Evolutionary conservation across 225 moss, liverwort and hornwort genomes (phyloP).

Genomic region (Polytrichum commune): DNA sequence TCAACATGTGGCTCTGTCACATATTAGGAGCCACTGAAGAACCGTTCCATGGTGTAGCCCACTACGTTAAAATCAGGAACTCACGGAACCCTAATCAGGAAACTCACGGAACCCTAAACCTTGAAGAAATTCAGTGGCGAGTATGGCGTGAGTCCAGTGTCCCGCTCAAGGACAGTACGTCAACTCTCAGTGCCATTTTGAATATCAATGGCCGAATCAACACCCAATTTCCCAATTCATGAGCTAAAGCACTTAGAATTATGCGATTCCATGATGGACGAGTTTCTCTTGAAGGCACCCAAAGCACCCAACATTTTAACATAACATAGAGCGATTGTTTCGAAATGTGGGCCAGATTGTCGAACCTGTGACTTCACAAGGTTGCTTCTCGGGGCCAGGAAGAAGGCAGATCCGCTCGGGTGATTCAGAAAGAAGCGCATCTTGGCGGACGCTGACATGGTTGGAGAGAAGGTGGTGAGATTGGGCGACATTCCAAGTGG

Average conservation of each 20-base stretch:
- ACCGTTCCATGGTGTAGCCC: no score
- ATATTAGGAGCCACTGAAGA: no score
- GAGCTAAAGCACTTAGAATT: neutral
- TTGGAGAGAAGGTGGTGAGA: slow-evolving; percentile 5
- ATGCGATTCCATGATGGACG: no score
- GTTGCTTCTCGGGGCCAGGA: slow-evolving; percentile 45
- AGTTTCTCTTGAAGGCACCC: neutral
- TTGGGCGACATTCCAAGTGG: slow-evolving; percentile 31
- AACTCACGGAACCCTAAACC: no score
- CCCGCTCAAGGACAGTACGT: no score
- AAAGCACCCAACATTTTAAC: neutral
- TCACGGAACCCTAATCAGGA: no score
- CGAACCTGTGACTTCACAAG: slow-evolving; percentile 50
- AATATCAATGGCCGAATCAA: no score
- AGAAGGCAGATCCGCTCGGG: slow-evolving; percentile 25
- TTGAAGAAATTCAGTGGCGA: no score
- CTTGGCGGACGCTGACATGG: slow-evolving; percentile 26
- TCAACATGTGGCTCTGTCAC: no score
- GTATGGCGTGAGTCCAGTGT: no score
- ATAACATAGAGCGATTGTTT: neutral
- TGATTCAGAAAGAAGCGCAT: slow-evolving; percentile 9
- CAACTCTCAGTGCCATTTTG: no score
- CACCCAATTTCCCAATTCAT: slow-evolving; percentile 1
- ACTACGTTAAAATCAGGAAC: no score
- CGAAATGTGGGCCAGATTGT: neutral